Conservation (phyloP, 306 rosid genomes). For the Cercis canadensis region DNA sequence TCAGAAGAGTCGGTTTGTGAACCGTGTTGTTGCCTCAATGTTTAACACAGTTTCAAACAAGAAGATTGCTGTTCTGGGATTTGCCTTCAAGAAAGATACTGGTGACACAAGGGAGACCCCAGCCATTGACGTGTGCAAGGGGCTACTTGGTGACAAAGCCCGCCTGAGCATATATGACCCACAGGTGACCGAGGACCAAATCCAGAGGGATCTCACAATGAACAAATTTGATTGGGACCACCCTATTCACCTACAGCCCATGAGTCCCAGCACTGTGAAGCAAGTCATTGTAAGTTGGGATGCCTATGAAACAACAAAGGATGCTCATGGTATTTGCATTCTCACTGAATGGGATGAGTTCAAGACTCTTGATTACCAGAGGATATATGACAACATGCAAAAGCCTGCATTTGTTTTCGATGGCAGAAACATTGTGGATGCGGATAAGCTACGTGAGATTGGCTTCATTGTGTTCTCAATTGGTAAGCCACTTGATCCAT, state of each 20-base stretch:
- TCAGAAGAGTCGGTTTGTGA: slow-evolving; percentile 90
- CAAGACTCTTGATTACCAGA: slow-evolving; percentile 81
- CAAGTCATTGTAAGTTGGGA: slow-evolving; percentile 83
- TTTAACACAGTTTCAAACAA: slow-evolving; percentile 87
- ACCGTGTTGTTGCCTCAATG: slow-evolving; percentile 91
- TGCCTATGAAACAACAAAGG: slow-evolving; percentile 87
- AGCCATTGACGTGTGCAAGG: slow-evolving; percentile 93
- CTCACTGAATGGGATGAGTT: slow-evolving; percentile 98
- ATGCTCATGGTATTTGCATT: slow-evolving; percentile 84
- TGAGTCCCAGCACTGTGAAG: slow-evolving; percentile 80
- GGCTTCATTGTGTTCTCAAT: slow-evolving; percentile 91
- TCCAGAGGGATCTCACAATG: slow-evolving; percentile 82
- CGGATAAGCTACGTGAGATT: slow-evolving; percentile 68
- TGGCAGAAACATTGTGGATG: slow-evolving; percentile 74
- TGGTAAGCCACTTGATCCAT: slow-evolving; percentile 88
- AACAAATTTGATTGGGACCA: slow-evolving; percentile 97
- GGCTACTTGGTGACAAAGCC: slow-evolving; percentile 82
- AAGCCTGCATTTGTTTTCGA: slow-evolving; percentile 89
- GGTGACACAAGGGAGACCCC: slow-evolving; percentile 96
- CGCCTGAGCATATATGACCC: slow-evolving; percentile 84
- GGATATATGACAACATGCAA: slow-evolving; percentile 77
- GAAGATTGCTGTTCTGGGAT: slow-evolving; percentile 85
- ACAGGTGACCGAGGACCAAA: slow-evolving; percentile 84
- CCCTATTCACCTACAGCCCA: slow-evolving; percentile 83
- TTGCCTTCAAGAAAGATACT: slow-evolving; percentile 95